These are phyloP conservation scores for Pachysandra terminalis DNA, from an alignment of 164 flowering plant genomes.

Conservation along the genomic window DNA sequence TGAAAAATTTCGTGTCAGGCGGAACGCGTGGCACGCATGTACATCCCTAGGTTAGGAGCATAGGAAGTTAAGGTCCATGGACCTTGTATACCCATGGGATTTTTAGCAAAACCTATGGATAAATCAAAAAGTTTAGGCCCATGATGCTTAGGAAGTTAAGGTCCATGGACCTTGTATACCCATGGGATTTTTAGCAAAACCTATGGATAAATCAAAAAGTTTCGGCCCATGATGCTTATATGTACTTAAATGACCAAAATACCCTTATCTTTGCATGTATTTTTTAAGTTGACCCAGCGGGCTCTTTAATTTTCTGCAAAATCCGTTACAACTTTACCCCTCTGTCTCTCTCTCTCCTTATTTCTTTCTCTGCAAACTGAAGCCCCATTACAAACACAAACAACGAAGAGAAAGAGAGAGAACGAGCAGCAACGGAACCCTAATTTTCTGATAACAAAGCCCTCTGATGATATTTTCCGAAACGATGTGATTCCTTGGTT, in stretches of 20 bases:
- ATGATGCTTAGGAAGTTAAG: too few species aligned
- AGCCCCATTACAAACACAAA: not conserved
- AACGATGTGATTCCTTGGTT: not conserved
- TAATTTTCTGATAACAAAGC: not conserved
- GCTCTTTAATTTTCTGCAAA: not conserved
- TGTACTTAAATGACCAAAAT: not conserved
- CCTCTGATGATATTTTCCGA: not conserved
- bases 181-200: too few species aligned
- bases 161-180: too few species aligned
- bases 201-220: too few species aligned
- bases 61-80: too few species aligned
- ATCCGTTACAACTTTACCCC: not conserved
- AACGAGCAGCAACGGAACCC: not conserved
- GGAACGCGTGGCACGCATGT: too few species aligned
- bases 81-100: too few species aligned
- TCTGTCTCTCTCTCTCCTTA: not conserved
- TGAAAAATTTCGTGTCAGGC: too few species aligned
- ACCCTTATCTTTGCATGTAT: not conserved
- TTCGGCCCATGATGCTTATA: too few species aligned
- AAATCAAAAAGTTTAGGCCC: too few species aligned
- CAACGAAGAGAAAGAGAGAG: not conserved
- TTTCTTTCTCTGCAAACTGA: not conserved
- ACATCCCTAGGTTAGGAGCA: too few species aligned
- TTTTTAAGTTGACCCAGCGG: not conserved
- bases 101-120: too few species aligned